phyloP scores from a whole-genome alignment of 2,329 filamentous ascomycete genomes.

The Xylaria polymorpha region DNA sequence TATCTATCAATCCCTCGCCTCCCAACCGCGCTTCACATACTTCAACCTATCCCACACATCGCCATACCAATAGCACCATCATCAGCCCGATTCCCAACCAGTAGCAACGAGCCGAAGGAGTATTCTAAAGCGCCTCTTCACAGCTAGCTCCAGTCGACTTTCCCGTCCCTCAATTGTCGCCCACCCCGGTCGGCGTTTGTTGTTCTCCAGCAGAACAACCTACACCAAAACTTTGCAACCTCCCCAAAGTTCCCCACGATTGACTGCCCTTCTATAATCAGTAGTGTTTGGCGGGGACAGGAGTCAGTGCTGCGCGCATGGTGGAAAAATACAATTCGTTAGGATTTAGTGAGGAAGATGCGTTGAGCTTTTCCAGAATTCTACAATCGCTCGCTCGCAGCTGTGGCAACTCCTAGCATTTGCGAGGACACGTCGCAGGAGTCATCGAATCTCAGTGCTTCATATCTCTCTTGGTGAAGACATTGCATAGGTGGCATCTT shows the following conservation, averaged over 20 bases:
- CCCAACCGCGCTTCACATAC: constrained; percentile 20
- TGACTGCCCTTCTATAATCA: constrained; percentile 36
- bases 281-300: constrained; percentile 35
- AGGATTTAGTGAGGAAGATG: constrained; percentile 37
- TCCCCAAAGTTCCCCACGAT: constrained; percentile 9
- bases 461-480: constrained; percentile 46
- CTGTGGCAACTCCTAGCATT: constrained; percentile 41
- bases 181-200: constrained; percentile 10
- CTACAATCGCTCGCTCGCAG: constrained; percentile 41
- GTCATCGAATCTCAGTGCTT: constrained; percentile 44
- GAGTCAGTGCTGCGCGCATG: constrained; percentile 27
- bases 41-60: constrained; percentile 20
- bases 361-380: constrained; percentile 38
- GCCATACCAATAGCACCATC: constrained; percentile 15
- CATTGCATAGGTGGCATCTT: constrained; percentile 43
- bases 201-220: constrained; percentile 10
- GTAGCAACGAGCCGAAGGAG: neutral
- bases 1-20: constrained; percentile 7
- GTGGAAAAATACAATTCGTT: constrained; percentile 35
- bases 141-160: constrained; percentile 13
- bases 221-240: constrained; percentile 8
- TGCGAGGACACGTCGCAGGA: constrained; percentile 41
- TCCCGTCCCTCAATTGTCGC: neutral
- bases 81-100: neutral
- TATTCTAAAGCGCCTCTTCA: neutral